Evolutionary conservation across 768 basidiomycete species (phyloP), one percentile per base, ranked within the genome.

Genomic region (Trametes gibbosa): DNA sequence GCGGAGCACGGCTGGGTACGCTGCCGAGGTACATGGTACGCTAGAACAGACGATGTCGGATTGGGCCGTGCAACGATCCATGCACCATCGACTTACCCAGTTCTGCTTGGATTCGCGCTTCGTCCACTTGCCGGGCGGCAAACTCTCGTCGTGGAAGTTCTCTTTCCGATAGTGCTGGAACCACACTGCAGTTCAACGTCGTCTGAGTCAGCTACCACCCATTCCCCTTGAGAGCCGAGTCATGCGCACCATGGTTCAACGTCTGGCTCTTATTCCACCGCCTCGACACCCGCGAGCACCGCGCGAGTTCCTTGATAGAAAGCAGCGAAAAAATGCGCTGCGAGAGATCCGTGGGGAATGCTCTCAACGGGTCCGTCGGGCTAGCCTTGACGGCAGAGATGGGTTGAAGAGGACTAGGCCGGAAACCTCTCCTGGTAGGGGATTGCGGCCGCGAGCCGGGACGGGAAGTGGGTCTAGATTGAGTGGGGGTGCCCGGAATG

Each of bases 71-170:
- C n/a, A 5, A 9, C 8, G 42, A 34, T 47, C 39, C 21, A 32
- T 35, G 34, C 21, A 37, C 12, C 27, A 14, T 9, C 2, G 4
- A 79, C 75, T 23, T 63, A 85, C 89, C 94, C 94, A 97, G 63
- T 88, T 88, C 73, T 92, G 89, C 70, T 94, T 97, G n/a, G 92
- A 94, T 72, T 97, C 94, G 56, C 88, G 80, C 69, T 90, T 90
- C 9, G 92, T 90, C 94, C 94, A 97, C 72, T 94, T 94, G 35
- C 87, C 90, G 10, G 86, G 81, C 3, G 89, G 87, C 49, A 91
- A 71, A 58, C 82, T 85, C 29, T 86, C 84, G 61, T 92, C 89
- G 43, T 92, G 86, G 63, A 97, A 92, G 65, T 89, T 86, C 61
- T 94, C 90, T 64, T 87, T 90, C 54, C 95, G 79, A 70, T 92